Evolutionary conservation across 2,329 filamentous ascomycete species (phyloP).

Genomic region (Canariomyces notabilis): DNA sequence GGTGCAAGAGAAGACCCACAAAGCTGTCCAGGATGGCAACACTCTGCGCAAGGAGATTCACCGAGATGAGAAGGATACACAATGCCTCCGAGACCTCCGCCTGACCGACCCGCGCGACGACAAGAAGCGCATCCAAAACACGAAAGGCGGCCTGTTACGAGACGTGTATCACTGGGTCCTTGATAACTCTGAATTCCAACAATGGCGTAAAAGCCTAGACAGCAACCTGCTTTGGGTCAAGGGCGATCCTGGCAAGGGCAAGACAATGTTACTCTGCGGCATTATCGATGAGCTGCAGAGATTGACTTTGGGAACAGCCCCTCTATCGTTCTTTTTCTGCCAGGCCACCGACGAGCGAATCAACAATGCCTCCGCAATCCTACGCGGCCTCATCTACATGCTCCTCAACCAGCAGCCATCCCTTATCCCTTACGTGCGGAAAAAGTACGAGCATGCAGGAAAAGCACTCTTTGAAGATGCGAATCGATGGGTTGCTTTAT

Average conservation of each 20-base stretch:
- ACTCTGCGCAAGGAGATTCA: too few relatives aligned
- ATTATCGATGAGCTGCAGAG: neutral
- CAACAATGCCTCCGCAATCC: conserved; percentile 28
- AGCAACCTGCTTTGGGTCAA: neutral
- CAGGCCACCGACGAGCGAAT: conserved; percentile 27
- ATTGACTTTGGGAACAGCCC: too few relatives aligned
- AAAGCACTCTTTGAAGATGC: conserved; percentile 32
- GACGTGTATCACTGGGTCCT: neutral
- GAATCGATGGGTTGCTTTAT: conserved; percentile 36
- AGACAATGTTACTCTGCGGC: neutral
- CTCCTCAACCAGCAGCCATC: conserved; percentile 27
- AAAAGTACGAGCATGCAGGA: conserved; percentile 30
- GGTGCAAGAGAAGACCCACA: too few relatives aligned
- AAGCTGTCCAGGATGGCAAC: too few relatives aligned
- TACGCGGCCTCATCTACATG: conserved; percentile 30
- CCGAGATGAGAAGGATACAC: conserved; percentile 54
- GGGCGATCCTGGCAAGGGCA: conserved; percentile 31
- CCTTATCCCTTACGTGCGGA: conserved; percentile 33
- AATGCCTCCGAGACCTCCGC: neutral
- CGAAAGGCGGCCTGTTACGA: neutral
- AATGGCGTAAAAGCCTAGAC: neutral
- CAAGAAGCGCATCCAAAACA: neutral
- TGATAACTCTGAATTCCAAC: neutral
- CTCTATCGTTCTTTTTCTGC: conserved; percentile 30
- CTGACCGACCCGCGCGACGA: neutral